Conservation (phyloP, 2,329 filamentous ascomycete species). For the Colletotrichum coccodes region DNA sequence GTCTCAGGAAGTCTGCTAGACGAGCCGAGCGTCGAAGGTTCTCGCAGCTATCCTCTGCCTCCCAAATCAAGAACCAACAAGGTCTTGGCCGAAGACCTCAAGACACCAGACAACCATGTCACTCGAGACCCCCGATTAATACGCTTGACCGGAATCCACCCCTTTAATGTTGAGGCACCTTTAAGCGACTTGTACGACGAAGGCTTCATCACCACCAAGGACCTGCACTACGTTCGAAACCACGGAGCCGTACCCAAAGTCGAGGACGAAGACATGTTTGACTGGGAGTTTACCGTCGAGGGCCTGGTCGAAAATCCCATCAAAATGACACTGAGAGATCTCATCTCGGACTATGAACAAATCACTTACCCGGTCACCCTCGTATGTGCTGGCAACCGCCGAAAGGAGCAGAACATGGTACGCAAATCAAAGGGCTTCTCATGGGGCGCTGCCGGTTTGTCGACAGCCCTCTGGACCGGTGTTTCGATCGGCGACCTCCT, state of each 20-base stretch:
- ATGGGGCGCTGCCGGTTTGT: slow-evolving; percentile 89
- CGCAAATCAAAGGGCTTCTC: slow-evolving; percentile 94
- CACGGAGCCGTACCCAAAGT: slow-evolving; percentile 86
- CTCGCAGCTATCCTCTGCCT: slow-evolving; percentile 70
- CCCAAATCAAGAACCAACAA: slow-evolving; percentile 69
- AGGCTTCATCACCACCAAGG: slow-evolving; percentile 87
- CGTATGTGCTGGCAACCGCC: slow-evolving; percentile 90
- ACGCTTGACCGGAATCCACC: slow-evolving; percentile 86
- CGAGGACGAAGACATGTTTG: slow-evolving; percentile 74
- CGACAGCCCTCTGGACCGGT: slow-evolving; percentile 89
- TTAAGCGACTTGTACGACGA: slow-evolving; percentile 79
- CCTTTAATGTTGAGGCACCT: slow-evolving; percentile 91
- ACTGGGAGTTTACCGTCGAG: slow-evolving; percentile 87
- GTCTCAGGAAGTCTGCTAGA: slow-evolving; percentile 23
- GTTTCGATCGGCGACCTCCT: slow-evolving; percentile 80
- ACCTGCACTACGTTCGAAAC: slow-evolving; percentile 92
- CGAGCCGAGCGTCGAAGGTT: slow-evolving; percentile 30
- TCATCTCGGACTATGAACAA: slow-evolving; percentile 81
- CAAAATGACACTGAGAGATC: slow-evolving; percentile 75
- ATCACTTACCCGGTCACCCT: slow-evolving; percentile 88
- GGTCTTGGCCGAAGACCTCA: slow-evolving; percentile 79
- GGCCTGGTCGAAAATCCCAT: slow-evolving; percentile 85
- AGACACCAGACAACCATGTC: slow-evolving; percentile 86
- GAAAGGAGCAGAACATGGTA: slow-evolving; percentile 93
- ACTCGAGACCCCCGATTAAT: slow-evolving; percentile 84